phyloP scores from a whole-genome alignment of 192 early-diverging fungal species.

The Mortierella alpina region DNA sequence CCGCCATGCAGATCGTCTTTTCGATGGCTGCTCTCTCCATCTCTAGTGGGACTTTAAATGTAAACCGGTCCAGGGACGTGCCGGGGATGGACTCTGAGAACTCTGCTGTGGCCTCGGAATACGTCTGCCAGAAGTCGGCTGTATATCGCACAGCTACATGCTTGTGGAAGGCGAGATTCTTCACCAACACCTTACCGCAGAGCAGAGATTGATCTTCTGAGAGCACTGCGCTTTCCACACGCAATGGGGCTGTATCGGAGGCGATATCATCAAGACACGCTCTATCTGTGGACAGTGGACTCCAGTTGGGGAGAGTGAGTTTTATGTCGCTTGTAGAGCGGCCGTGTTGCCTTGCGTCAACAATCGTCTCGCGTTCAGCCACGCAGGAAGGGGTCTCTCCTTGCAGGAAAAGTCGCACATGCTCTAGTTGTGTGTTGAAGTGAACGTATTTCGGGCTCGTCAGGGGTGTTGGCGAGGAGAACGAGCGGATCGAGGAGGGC shows the following conservation, averaged over 20 bases:
- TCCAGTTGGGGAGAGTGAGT: conserved; percentile 52
- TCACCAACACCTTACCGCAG: conserved; percentile 77
- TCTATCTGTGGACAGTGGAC: conserved; percentile 8
- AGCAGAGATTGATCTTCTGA: conserved; percentile 65
- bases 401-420: conserved; percentile 77
- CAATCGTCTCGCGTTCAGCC: conserved; percentile 32
- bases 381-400: conserved; percentile 70
- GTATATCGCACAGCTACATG: conserved; percentile 81
- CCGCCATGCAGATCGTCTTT: conserved; percentile 60
- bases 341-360: conserved; percentile 28
- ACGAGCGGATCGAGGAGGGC: conserved; percentile 28
- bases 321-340: conserved; percentile 31
- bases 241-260: conserved; percentile 22
- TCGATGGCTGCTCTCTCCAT: conserved; percentile 58
- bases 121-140: conserved; percentile 83
- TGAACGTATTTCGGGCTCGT: conserved; percentile 71
- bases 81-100: conserved; percentile 69
- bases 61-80: conserved; percentile 74
- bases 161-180: conserved; percentile 92
- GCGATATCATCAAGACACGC: conserved; percentile 56
- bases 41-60: conserved; percentile 64
- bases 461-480: conserved; percentile 51
- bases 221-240: conserved; percentile 65
- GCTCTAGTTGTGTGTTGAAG: conserved; percentile 75
- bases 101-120: conserved; percentile 69